A percentile compares a stretch with the other conserved stretches of the same genome.
These are phyloP conservation scores for Suhomyces choctaworum DNA, from an alignment of 1,139 yeast genomes.

Conservation along the genomic window DNA sequence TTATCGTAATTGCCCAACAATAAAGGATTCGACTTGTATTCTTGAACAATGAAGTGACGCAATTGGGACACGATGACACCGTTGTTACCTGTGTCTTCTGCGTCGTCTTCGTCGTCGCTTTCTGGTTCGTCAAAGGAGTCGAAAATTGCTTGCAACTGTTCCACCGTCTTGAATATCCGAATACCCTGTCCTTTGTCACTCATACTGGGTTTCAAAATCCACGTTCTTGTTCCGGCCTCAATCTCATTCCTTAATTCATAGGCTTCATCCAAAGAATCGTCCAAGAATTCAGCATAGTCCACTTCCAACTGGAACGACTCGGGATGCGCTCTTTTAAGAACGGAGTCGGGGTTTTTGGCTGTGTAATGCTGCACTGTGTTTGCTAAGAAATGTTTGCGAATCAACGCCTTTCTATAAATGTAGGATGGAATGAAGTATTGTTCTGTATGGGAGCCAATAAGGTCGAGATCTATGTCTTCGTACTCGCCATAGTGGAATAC, in stretches of 20 bases:
- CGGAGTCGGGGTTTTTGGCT: conserved; percentile 72
- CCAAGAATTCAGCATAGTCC: conserved; percentile 95
- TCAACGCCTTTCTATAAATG: conserved; percentile 81
- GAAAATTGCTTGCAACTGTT: conserved; percentile 78
- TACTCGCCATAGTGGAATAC: conserved; percentile 85
- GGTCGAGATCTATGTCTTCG: conserved; percentile 81
- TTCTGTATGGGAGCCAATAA: conserved; percentile 35
- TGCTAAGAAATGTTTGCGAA: conserved; percentile 84
- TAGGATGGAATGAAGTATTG: conserved; percentile 76
- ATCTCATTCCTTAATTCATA: conserved; percentile 83
- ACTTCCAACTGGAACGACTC: conserved; percentile 78
- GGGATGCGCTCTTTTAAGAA: conserved; percentile 63
- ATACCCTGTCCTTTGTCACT: conserved; percentile 97
- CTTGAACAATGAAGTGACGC: conserved; percentile 88
- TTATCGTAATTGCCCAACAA: conserved; percentile 59
- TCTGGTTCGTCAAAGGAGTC: conserved; percentile 78
- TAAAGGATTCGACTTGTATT: conserved; percentile 68
- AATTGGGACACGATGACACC: conserved; percentile 82
- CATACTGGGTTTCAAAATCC: conserved; percentile 96
- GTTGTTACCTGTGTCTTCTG: conserved; percentile 33
- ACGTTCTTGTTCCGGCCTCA: conserved; percentile 60
- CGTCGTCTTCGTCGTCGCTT: conserved; percentile 48
- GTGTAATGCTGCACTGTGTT: conserved; percentile 73
- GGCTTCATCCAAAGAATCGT: conserved; percentile 88
- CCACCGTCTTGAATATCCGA: conserved; percentile 71